phyloP scores from a whole-genome alignment of 805 yeast species.

The Lipomyces chichibuensis region DNA sequence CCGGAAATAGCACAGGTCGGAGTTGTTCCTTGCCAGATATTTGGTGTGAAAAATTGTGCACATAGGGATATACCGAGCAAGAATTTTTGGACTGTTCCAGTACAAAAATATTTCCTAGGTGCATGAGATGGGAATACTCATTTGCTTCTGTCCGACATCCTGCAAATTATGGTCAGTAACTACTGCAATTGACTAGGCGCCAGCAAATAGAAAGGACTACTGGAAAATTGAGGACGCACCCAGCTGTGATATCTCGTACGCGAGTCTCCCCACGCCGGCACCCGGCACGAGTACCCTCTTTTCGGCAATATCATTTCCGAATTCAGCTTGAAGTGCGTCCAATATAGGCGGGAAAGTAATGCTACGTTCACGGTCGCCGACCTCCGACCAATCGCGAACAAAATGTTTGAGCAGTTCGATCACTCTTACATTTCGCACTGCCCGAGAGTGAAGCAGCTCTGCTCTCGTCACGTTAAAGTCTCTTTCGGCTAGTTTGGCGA shows the following conservation, averaged over 20 bases:
- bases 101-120: slow-evolving; percentile 51
- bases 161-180: not conserved
- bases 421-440: slow-evolving; percentile 35
- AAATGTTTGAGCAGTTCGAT: slow-evolving; percentile 67
- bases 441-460: slow-evolving; percentile 52
- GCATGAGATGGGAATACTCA: slow-evolving; percentile 79
- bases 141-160: slow-evolving; percentile 65
- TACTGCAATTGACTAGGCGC: not conserved
- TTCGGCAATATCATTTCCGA: slow-evolving; percentile 38
- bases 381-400: slow-evolving; percentile 73
- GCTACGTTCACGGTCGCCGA: slow-evolving; percentile 53
- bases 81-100: slow-evolving; percentile 35
- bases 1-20: slow-evolving; percentile 50
- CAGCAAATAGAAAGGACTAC: not conserved
- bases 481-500: slow-evolving; percentile 49
- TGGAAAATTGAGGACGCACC: slow-evolving; percentile 16
- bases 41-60: slow-evolving; percentile 74
- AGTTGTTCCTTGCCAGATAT: slow-evolving; percentile 53
- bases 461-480: slow-evolving; percentile 47
- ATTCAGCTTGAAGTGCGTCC: slow-evolving; percentile 46
- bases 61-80: slow-evolving; percentile 44
- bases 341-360: slow-evolving; percentile 60
- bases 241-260: slow-evolving; percentile 53
- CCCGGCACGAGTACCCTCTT: slow-evolving; percentile 77
- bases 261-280: slow-evolving; percentile 78